Base-by-base conservation (phyloP, 345 rosid genomes). In the Barbarea vulgaris region DNA sequence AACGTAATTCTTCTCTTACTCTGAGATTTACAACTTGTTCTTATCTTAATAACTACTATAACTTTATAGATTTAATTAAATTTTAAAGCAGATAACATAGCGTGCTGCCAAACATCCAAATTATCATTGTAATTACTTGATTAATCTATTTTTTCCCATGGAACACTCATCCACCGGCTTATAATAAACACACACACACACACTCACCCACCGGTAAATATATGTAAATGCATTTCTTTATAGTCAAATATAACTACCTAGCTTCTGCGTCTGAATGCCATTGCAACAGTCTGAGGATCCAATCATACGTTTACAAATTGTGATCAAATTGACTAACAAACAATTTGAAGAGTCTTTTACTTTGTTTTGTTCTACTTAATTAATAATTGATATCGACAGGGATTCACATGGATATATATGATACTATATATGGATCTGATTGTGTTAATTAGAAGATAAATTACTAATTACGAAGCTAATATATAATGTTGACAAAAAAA, bases 271-370 rank as follows among this genome's bases (percentile, higher is more conserved):
- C 62, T 63, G 30, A n/a, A 41, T 51, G 60, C 19, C 44, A 28
- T 31, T 73, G 54, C 54, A 63, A 52, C 63, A 42, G 70, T 63
- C 76, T 50, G 25, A 48, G 33, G 46, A 50, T 34, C 47, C 33
- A 52, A 41, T 28, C 42, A 10, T 28, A 42, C 44, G 9, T 27
- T 27, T 57, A 18, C 56, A 54, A 64, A 55, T 3, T 31, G 64
- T 55, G 64, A 44, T 47, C 46, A 64, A 54, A 36, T 64, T 46
- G 66, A 25, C 66, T 47, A 65, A n/a, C 58, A 56, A 64, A 55
- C 70, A 53, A 21, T 22, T 17, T 39, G 31, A 73, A 41, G 46
- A 54, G 33, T 11, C 25, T 63, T 63, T 64, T 64, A 53, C 56
- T 64, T 64, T 55, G 15, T 10, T 12, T 21, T 6, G 22, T 5